These are phyloP conservation scores for Mycocentrospora acerina DNA, from an alignment of 2,329 filamentous ascomycete genomes.

Conservation along the genomic window DNA sequence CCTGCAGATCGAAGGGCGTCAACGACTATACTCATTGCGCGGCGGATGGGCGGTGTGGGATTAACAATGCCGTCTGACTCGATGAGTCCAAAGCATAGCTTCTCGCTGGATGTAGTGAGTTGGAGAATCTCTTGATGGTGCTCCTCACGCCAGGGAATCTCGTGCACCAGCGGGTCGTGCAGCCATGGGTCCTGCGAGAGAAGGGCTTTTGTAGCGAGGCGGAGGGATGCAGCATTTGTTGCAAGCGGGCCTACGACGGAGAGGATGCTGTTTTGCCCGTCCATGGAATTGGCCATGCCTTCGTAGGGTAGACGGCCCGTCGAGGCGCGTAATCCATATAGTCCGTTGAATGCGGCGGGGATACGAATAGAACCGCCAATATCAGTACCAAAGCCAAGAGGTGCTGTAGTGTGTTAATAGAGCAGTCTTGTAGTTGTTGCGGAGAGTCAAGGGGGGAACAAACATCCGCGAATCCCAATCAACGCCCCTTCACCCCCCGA, in stretches of 20 bases:
- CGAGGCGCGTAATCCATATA: conserved; percentile 57
- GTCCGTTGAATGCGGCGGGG: conserved; percentile 59
- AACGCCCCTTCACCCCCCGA: conserved; percentile 64
- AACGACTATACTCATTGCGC: conserved; percentile 34
- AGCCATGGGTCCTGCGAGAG: conserved; percentile 65
- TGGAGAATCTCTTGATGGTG: conserved; percentile 38
- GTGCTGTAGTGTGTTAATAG: conserved; percentile 24
- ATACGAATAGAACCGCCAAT: conserved; percentile 59
- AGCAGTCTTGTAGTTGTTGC: background rate
- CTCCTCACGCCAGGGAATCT: conserved; percentile 64
- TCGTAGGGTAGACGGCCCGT: conserved; percentile 51
- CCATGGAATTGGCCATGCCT: conserved; percentile 60
- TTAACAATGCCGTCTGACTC: conserved; percentile 37
- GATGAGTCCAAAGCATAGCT: conserved; percentile 37
- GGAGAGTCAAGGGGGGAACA: conserved; percentile 1
- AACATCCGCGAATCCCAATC: conserved; percentile 56
- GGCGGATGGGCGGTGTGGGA: conserved; percentile 38
- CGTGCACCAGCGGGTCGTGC: conserved; percentile 64
- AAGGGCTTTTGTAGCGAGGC: conserved; percentile 58
- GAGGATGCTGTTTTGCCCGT: conserved; percentile 63
- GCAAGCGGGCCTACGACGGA: conserved; percentile 66
- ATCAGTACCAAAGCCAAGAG: conserved; percentile 61
- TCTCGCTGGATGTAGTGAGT: conserved; percentile 27
- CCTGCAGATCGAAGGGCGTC: conserved; percentile 25
- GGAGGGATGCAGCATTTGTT: conserved; percentile 56